Base-by-base conservation (phyloP, 768 basidiomycete genomes). In the Tubosaeta brunneosetosa region DNA sequence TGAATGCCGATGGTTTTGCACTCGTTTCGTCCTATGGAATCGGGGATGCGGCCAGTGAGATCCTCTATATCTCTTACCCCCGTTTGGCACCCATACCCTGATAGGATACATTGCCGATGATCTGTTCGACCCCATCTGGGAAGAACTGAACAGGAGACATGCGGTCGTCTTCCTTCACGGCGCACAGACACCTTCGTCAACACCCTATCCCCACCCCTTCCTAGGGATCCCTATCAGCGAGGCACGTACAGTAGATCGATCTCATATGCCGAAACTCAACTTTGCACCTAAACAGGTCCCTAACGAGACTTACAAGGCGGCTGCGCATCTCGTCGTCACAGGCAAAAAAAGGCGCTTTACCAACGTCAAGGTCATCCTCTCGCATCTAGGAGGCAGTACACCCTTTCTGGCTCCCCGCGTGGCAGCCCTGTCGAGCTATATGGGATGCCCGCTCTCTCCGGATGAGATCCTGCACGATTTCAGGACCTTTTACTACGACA, bases 241-340 rank as follows among this genome's bases (percentile, higher is more conserved):
- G 74, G 86, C 84, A 62, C 50, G 66, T 45, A 16, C 19, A 36
- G 17, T 44, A 55, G 45, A 51, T 50, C 47, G 41, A 53, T 31
- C n/a, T 25, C 45, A 50, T 41, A 42, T 49, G 36, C 26, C 14
- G 4, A 52, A 52, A 47, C 53, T 22, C 48, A 48, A 56, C 53
- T 22, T 51, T 48, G 33, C 26, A 32, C 19, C 36, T 40, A 36
- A 37, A 50, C 50, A 89, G 87, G 86, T 87, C 0, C 88, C 87
- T 7, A 84, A 88, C 63, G 88, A 90, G 67, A 91, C 88, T 0
- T 88, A 82, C 74, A 89, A 88, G 70, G 88, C 86, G 2, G 86
- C 86, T 32, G 82, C 86, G 3, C 85, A 88, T 62, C 77, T 91
- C 44, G 86, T 90, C 43, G 82, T 89, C 22, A 79, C 84, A 0